Conservation (phyloP, 2,329 filamentous ascomycete species). For the Cladophialophora psammophila region DNA sequence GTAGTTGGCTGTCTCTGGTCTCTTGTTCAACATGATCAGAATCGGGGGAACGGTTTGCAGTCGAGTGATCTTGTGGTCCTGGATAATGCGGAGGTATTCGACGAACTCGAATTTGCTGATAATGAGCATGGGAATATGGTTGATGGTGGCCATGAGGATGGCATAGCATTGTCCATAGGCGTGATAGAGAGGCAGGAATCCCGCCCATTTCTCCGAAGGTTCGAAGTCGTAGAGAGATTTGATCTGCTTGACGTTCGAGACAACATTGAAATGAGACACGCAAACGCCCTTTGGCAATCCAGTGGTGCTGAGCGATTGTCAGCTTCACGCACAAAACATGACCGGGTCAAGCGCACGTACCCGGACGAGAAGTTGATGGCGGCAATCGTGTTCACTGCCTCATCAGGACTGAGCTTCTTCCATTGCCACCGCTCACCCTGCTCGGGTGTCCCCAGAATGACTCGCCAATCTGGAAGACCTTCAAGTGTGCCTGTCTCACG, state of each 20-base stretch:
- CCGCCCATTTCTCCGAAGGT: slow-evolving; percentile 58
- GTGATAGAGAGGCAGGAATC: slow-evolving; percentile 68
- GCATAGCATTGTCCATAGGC: slow-evolving; percentile 68
- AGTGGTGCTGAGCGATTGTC: slow-evolving; percentile 42
- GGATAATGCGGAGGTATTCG: slow-evolving; percentile 66
- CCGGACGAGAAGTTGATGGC: slow-evolving; percentile 48
- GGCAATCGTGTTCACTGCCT: slow-evolving; percentile 55
- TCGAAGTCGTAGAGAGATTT: slow-evolving; percentile 54
- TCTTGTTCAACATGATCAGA: slow-evolving; percentile 65
- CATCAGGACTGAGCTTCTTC: slow-evolving; percentile 45
- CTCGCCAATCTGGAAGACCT: slow-evolving; percentile 29
- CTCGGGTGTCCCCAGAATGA: not conserved
- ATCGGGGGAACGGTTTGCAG: slow-evolving; percentile 67
- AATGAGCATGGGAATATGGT: slow-evolving; percentile 68
- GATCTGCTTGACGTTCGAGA: slow-evolving; percentile 68
- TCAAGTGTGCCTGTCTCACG: slow-evolving; percentile 25
- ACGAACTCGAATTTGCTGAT: slow-evolving; percentile 73
- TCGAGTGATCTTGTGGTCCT: slow-evolving; percentile 61
- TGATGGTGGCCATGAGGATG: slow-evolving; percentile 65
- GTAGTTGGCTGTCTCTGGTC: slow-evolving; percentile 60
- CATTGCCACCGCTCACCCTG: slow-evolving; percentile 13
- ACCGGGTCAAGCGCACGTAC: not conserved
- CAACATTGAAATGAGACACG: slow-evolving; percentile 58
- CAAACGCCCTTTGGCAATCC: slow-evolving; percentile 45
- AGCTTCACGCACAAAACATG: slow-evolving; percentile 1